These are phyloP conservation scores for Trametes sp. DNA, from an alignment of 1,284 basidiomycete genomes.

Conservation along the genomic window DNA sequence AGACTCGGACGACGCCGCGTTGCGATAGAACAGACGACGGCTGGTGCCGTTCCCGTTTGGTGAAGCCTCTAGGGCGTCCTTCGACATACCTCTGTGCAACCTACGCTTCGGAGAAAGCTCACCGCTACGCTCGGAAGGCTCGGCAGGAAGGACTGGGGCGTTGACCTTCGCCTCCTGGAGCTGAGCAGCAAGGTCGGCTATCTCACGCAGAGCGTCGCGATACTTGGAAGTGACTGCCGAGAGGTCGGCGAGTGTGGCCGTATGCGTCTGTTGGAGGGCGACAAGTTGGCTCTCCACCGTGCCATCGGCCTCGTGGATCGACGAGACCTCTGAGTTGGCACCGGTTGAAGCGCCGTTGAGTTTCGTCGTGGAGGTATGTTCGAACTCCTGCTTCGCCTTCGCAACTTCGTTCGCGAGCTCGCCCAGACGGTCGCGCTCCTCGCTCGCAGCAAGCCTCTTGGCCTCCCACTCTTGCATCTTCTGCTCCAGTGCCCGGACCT, in stretches of 20 bases:
- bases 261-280: constrained; percentile 77
- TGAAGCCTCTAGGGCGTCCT: constrained; percentile 54
- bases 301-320: constrained; percentile 41
- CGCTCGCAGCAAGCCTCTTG: constrained; percentile 69
- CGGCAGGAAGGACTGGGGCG: constrained; percentile 46
- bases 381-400: constrained; percentile 69
- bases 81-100: constrained; percentile 54
- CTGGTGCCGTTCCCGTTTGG: constrained; percentile 50
- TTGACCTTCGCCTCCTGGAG: constrained; percentile 80
- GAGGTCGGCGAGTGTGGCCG: constrained; percentile 81
- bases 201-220: constrained; percentile 87
- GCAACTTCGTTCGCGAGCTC: constrained; percentile 75
- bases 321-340: constrained; percentile 34
- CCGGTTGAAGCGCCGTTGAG: constrained; percentile 35
- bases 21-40: constrained; percentile 75
- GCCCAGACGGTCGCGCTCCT: constrained; percentile 70
- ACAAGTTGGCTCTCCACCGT: constrained; percentile 65
- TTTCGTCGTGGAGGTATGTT: constrained; percentile 43
- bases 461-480: constrained; percentile 80
- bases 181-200: constrained; percentile 85
- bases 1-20: constrained; percentile 84
- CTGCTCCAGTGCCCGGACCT: constrained; percentile 76
- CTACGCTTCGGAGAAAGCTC: constrained; percentile 60
- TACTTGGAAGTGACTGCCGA: constrained; percentile 84
- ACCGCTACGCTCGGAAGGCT: constrained; percentile 58